These are phyloP conservation scores for Thelonectria blattea DNA, from an alignment of 2,329 filamentous ascomycete genomes.

Conservation along the genomic window DNA sequence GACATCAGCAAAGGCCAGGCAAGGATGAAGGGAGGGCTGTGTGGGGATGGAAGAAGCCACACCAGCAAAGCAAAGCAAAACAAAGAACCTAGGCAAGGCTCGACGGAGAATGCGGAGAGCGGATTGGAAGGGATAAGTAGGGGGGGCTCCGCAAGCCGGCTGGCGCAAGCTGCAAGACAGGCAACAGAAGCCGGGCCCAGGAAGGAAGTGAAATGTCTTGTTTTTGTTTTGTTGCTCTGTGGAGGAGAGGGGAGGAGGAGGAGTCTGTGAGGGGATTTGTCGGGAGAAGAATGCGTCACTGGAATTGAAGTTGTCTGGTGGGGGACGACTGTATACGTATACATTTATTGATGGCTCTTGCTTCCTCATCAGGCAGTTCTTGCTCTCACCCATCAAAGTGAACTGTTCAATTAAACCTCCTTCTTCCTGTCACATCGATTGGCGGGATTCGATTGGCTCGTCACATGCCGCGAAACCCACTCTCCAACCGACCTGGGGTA, in stretches of 20 bases:
- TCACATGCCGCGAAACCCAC: not conserved
- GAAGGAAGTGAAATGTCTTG: too few relatives aligned
- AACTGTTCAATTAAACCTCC: not conserved
- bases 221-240: not conserved
- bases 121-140: conserved; percentile 9
- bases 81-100: not conserved
- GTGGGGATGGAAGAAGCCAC: not conserved
- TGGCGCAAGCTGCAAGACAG: not conserved
- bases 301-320: not conserved
- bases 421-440: not conserved
- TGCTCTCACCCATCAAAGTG: too few relatives aligned
- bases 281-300: not conserved
- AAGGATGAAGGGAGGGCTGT: not conserved
- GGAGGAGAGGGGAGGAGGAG: too few relatives aligned
- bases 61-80: not conserved
- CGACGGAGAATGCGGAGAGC: not conserved
- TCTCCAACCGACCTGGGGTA: not conserved
- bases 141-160: not conserved
- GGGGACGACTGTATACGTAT: too few relatives aligned
- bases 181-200: not conserved
- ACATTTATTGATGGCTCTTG: too few relatives aligned
- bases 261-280: not conserved
- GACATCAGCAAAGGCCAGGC: not conserved
- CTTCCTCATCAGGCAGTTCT: too few relatives aligned
- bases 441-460: not conserved